Percentiles rank a stretch among this genome's conserved stretches.
Evolutionary conservation across 805 yeast genomes (phyloP).

Genomic region (Candida ortonii): DNA sequence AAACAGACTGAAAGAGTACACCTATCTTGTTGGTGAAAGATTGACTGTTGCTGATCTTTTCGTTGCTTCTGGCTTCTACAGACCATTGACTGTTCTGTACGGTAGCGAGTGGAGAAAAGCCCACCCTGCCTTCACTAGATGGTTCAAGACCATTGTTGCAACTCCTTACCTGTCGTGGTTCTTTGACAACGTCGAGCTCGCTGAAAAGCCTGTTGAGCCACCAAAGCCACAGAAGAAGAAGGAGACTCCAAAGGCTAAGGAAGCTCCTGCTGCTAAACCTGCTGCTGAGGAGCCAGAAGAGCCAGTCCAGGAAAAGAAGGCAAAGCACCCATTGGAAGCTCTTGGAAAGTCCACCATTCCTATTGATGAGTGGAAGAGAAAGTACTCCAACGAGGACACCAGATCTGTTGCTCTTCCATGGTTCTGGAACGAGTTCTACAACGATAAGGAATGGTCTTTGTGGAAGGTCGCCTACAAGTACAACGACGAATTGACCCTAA

Average conservation of each 20-base stretch:
- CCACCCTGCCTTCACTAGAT: constrained; percentile 51
- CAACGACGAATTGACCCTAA: constrained; percentile 94
- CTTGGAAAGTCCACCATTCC: constrained; percentile 69
- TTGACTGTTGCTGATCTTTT: constrained; percentile 44
- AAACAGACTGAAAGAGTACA: constrained; percentile 46
- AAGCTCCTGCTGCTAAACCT: constrained; percentile 33
- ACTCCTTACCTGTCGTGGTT: constrained; percentile 44
- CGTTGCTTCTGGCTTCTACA: constrained; percentile 41
- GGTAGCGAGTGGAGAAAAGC: constrained; percentile 50
- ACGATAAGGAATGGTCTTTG: constrained; percentile 90
- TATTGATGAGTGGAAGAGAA: constrained; percentile 94
- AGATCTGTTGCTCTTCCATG: constrained; percentile 92
- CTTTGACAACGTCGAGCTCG: constrained; percentile 52
- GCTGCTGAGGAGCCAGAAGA: constrained; percentile 33
- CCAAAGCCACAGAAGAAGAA: constrained; percentile 73
- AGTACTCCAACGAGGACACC: constrained; percentile 95
- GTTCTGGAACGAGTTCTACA: constrained; percentile 92
- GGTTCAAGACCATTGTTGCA: constrained; percentile 48
- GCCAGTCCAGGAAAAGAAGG: constrained; percentile 63
- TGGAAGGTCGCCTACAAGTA: constrained; percentile 96
- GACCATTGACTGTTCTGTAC: constrained; percentile 46
- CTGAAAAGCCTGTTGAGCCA: constrained; percentile 63
- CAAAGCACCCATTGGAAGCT: constrained; percentile 87
- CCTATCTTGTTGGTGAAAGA: constrained; percentile 49
- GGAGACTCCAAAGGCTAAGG: constrained; percentile 44